Percentiles rank a stretch among this genome's conserved stretches.
Conservation (phyloP, 352 stramenopile genomes). For the Pythium chondricola region DNA sequence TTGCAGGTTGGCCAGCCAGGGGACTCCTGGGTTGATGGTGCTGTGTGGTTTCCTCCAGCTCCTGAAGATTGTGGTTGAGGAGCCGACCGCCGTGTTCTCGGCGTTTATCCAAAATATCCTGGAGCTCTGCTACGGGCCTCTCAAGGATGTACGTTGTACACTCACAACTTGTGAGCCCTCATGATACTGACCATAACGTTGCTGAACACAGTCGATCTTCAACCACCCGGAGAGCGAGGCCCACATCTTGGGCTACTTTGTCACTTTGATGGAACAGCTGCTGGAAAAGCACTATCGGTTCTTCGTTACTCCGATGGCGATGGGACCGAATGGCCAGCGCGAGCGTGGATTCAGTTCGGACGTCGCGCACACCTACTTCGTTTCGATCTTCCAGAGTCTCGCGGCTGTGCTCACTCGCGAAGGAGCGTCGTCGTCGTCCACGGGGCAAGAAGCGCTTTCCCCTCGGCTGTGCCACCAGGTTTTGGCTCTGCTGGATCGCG, state of each 20-base stretch:
- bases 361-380: constrained; percentile 62
- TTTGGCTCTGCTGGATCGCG: constrained; percentile 51
- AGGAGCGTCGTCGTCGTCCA: constrained; percentile 19
- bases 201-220: constrained; percentile 51
- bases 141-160: constrained; percentile 53
- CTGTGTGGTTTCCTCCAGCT: constrained; percentile 76
- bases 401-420: constrained; percentile 54
- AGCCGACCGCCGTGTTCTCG: constrained; percentile 62
- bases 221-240: constrained; percentile 63
- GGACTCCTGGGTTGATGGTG: constrained; percentile 57
- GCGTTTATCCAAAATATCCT: constrained; percentile 73
- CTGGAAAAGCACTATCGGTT: constrained; percentile 80
- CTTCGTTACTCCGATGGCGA: constrained; percentile 57
- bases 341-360: constrained; percentile 58
- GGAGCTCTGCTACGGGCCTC: constrained; percentile 66
- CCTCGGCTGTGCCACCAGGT: constrained; percentile 70
- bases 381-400: constrained; percentile 73
- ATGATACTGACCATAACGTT: background rate
- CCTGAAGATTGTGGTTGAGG: constrained; percentile 70
- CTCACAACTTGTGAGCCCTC: too few relatives aligned
- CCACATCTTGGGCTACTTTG: constrained; percentile 61
- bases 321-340: constrained; percentile 39
- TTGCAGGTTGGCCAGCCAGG: constrained; percentile 52
- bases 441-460: constrained; percentile 21
- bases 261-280: constrained; percentile 65